phyloP scores from a whole-genome alignment of 2,329 filamentous ascomycete species.

The Coniochaeta pulveracea region DNA sequence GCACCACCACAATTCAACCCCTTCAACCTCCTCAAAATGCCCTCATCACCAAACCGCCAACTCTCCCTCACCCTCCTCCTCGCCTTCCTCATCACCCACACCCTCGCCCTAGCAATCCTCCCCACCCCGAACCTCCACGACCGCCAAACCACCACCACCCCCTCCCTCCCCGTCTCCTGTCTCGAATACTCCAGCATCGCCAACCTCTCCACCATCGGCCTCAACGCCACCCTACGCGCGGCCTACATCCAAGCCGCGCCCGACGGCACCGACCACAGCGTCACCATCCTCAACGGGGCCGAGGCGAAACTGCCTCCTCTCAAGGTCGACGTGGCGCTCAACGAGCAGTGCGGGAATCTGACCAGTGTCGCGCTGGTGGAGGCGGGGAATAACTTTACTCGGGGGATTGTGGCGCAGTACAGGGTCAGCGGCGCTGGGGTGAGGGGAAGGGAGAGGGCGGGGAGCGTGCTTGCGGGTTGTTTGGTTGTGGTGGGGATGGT shows the following conservation, averaged over 20 bases:
- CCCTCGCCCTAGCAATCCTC: no score
- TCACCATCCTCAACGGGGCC: constrained; percentile 28
- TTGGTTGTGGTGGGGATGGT: neutral
- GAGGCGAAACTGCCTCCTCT: constrained; percentile 23
- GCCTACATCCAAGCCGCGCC: constrained; percentile 30
- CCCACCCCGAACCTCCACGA: no score
- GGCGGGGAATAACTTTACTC: constrained; percentile 30
- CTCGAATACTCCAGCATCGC: constrained; percentile 30
- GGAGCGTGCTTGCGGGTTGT: neutral
- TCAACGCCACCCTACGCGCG: constrained; percentile 32
- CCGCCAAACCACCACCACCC: no score
- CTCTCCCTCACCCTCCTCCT: no score
- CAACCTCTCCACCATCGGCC: constrained; percentile 32
- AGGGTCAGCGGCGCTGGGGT: constrained; percentile 1
- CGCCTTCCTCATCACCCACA: no score
- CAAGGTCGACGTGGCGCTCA: constrained; percentile 26
- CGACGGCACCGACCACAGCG: constrained; percentile 25
- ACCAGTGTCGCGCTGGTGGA: constrained; percentile 29
- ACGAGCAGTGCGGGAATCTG: constrained; percentile 31
- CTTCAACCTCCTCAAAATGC: no score
- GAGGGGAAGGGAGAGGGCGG: neutral
- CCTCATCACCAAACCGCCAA: no score
- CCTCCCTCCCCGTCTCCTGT: no score
- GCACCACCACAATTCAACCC: no score
- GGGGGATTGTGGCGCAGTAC: constrained; percentile 25